Evolutionary conservation across 257 asterid species (phyloP).

Genomic region (Handroanthus guayacan): DNA sequence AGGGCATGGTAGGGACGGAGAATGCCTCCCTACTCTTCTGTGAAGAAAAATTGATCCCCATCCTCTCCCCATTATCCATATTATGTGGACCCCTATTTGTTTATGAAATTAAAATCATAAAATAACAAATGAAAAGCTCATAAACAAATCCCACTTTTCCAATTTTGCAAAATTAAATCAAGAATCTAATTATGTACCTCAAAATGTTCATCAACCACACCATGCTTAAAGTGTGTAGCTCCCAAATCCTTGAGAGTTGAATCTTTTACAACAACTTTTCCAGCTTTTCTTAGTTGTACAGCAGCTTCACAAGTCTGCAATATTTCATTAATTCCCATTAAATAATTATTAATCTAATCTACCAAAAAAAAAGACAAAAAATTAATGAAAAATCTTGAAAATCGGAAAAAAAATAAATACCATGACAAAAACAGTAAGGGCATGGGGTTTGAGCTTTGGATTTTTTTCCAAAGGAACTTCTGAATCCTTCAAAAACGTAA

Average conservation of each 20-base stretch:
- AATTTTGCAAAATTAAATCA: too few species aligned
- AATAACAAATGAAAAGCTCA: too few species aligned
- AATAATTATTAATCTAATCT: neutral
- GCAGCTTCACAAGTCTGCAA: conserved; percentile 78
- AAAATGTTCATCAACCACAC: conserved; percentile 70
- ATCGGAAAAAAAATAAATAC: conserved; percentile 33
- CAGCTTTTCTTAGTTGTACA: conserved; percentile 70
- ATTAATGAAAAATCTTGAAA: neutral
- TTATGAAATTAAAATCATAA: too few species aligned
- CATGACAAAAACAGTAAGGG: conserved; percentile 69
- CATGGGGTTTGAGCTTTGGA: conserved; percentile 73
- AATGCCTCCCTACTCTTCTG: too few species aligned
- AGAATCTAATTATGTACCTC: conserved; percentile 48
- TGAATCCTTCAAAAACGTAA: conserved; percentile 66
- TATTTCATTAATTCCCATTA: neutral
- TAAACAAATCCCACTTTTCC: too few species aligned
- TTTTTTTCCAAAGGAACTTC: conserved; percentile 62
- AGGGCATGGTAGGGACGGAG: too few species aligned
- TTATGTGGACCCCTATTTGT: too few species aligned
- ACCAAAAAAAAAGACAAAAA: neutral
- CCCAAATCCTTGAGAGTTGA: conserved; percentile 66
- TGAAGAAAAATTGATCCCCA: too few species aligned
- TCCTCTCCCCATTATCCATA: too few species aligned
- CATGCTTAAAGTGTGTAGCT: conserved; percentile 60
- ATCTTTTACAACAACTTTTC: conserved; percentile 59